These are phyloP conservation scores for Herpotrichia juniperi DNA, from an alignment of 2,329 filamentous ascomycete species.

Conservation along the genomic window DNA sequence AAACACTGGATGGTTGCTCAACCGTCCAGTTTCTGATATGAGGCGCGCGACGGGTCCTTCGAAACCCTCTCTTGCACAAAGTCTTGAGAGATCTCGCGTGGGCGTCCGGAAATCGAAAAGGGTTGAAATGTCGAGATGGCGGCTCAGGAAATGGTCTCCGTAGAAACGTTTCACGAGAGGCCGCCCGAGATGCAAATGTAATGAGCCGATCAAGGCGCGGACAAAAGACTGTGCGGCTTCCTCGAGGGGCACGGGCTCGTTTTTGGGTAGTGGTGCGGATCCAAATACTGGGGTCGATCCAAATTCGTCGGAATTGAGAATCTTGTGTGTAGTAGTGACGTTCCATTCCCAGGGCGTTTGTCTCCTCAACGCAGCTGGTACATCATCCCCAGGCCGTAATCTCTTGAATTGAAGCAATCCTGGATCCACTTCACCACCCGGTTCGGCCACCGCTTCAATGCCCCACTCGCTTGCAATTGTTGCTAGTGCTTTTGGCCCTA, in stretches of 20 bases:
- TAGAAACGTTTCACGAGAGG: constrained; percentile 83
- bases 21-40: constrained; percentile 86
- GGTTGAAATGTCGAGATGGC: constrained; percentile 74
- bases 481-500: constrained; percentile 75
- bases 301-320: constrained; percentile 85
- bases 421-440: constrained; percentile 89
- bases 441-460: constrained; percentile 83
- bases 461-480: constrained; percentile 86
- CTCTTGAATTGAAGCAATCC: constrained; percentile 82
- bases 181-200: constrained; percentile 85
- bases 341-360: constrained; percentile 45
- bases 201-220: constrained; percentile 79
- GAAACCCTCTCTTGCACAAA: constrained; percentile 90
- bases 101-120: constrained; percentile 88
- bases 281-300: constrained; percentile 64
- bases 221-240: constrained; percentile 77
- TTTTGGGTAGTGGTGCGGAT: constrained; percentile 20
- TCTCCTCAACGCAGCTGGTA: constrained; percentile 29
- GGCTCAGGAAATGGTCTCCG: constrained; percentile 79
- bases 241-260: constrained; percentile 51
- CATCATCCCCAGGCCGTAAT: constrained; percentile 36
- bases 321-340: constrained; percentile 64
- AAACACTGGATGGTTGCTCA: constrained; percentile 85
- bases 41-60: constrained; percentile 85
- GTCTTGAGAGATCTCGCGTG: constrained; percentile 78